A percentile compares a stretch with the other conserved stretches of the same genome.
These are phyloP conservation scores for Protostelium mycophagum DNA, from an alignment of 78 protist species.

Conservation along the genomic window DNA sequence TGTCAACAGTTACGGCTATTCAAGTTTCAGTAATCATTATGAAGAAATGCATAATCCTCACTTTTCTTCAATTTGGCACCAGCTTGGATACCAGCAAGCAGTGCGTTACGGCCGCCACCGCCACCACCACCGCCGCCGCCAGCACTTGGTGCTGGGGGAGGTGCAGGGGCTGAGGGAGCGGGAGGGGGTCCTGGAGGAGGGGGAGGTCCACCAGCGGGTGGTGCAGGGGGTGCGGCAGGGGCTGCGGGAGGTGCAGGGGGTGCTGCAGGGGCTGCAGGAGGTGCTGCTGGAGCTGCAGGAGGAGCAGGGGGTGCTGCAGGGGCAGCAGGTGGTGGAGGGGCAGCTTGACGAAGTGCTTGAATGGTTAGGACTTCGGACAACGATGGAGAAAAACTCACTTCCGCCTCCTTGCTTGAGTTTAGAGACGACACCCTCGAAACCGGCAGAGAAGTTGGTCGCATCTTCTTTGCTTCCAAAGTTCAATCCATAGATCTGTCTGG, in stretches of 20 bases:
- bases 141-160: conserved; percentile 22
- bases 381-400: too few species aligned
- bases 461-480: conserved; percentile 35
- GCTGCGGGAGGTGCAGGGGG: conserved; percentile 9
- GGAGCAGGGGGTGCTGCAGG: conserved; percentile 3
- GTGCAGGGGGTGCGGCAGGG: conserved; percentile 6
- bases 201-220: conserved; percentile 17
- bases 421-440: conserved; percentile 41
- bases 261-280: conserved; percentile 3
- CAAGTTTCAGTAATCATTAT: neutral
- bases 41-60: neutral
- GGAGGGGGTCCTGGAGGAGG: conserved; percentile 21
- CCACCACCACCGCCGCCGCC: conserved; percentile 12
- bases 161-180: conserved; percentile 12
- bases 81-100: conserved; percentile 36
- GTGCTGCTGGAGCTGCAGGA: conserved; percentile 12
- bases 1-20: conserved; percentile 47
- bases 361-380: too few species aligned
- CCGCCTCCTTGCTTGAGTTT: conserved; percentile 12
- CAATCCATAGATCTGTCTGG: conserved; percentile 53
- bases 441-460: conserved; percentile 41
- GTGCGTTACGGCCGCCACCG: conserved; percentile 18
- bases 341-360: neutral
- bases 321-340: conserved; percentile 19
- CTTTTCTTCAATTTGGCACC: conserved; percentile 46